Conservation (phyloP, 2,329 filamentous ascomycete species). For the Colletotrichum zoysiae region DNA sequence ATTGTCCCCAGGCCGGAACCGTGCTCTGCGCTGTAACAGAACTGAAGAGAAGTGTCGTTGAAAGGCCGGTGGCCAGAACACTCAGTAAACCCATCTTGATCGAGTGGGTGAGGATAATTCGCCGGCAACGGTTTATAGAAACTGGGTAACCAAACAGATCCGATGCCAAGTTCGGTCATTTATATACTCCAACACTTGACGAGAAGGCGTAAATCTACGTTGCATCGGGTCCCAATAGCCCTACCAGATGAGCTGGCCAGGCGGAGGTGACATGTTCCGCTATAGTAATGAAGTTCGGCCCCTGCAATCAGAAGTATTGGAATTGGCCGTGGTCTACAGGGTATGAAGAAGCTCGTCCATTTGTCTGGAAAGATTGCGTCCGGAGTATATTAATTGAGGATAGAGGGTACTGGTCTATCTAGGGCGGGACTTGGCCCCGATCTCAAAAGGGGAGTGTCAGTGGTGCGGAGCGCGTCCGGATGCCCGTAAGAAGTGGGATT, state of each 20-base stretch:
- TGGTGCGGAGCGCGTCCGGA: not conserved
- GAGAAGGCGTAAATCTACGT: not conserved
- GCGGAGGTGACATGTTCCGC: not conserved
- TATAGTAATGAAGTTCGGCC: not conserved
- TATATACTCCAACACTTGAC: slow-evolving; percentile 14
- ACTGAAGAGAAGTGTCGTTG: not conserved
- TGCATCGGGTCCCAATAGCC: slow-evolving; percentile 4
- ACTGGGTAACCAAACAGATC: slow-evolving; percentile 11
- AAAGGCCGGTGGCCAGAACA: slow-evolving; percentile 14
- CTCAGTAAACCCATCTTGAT: slow-evolving; percentile 13
- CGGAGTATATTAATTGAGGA: slow-evolving; percentile 18
- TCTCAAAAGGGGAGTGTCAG: not conserved
- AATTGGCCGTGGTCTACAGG: not conserved
- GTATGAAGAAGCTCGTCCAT: not conserved
- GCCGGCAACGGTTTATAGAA: not conserved
- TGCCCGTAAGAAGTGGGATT: slow-evolving; percentile 6
- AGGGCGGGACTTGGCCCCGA: not conserved
- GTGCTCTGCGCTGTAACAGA: slow-evolving; percentile 25
- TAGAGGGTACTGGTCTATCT: not conserved
- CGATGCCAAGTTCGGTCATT: slow-evolving; percentile 32
- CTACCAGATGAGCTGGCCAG: not conserved
- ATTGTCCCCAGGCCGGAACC: slow-evolving; percentile 34
- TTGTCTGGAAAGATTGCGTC: not conserved
- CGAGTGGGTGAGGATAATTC: not conserved
- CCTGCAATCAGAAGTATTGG: not conserved